Conservation (phyloP, 2,329 filamentous ascomycete genomes). For the Colletotrichum chlorophyti region DNA sequence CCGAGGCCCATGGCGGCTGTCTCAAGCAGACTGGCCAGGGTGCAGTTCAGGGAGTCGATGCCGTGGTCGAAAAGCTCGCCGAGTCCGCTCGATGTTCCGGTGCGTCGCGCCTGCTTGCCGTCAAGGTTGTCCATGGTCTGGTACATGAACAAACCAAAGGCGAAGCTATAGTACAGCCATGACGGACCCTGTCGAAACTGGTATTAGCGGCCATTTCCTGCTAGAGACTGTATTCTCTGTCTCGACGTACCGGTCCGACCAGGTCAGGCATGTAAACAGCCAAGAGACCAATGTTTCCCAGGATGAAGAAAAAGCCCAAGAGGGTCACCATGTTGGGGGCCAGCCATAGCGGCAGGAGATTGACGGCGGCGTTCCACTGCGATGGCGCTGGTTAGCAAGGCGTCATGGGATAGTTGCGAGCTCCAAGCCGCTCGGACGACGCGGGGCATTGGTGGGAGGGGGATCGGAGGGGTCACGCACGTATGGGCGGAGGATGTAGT, state of each 20-base stretch:
- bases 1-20: conserved; percentile 93
- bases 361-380: conserved; percentile 96
- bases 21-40: conserved; percentile 87
- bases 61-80: conserved; percentile 99
- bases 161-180: conserved; percentile 97
- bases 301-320: conserved; percentile 91
- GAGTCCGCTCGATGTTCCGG: conserved; percentile 91
- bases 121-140: conserved; percentile 99
- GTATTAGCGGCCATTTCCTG: conserved; percentile 18
- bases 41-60: conserved; percentile 98
- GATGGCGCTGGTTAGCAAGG: conserved; percentile 30
- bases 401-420: conserved; percentile 16
- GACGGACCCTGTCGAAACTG: conserved; percentile 69
- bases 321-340: conserved; percentile 98
- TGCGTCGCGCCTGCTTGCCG: conserved; percentile 94
- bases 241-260: conserved; percentile 78
- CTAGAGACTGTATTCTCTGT: conserved; percentile 1
- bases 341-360: conserved; percentile 92
- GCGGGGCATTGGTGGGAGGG: conserved; percentile 19
- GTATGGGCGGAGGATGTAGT: conserved; percentile 94
- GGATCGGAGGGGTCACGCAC: conserved; percentile 61
- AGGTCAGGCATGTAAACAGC: conserved; percentile 88
- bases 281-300: conserved; percentile 78
- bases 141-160: conserved; percentile 96
- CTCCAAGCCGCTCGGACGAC: conserved; percentile 17